A percentile compares a stretch with the other conserved stretches of the same genome.
phyloP scores from a whole-genome alignment of 2,329 filamentous ascomycete genomes.

The Sarocladium kiliense region DNA sequence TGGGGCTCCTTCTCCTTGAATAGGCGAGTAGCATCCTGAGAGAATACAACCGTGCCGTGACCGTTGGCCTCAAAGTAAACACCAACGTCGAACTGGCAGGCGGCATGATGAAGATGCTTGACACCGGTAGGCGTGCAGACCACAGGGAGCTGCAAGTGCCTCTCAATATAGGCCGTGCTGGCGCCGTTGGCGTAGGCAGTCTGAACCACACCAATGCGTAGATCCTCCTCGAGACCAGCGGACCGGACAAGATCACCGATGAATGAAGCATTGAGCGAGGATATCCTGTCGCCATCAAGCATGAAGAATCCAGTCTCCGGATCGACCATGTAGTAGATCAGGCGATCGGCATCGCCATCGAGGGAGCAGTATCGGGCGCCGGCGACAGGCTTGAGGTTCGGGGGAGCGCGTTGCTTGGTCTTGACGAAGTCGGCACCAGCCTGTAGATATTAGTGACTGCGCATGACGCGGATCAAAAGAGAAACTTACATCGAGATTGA shows the following conservation, averaged over 20 bases:
- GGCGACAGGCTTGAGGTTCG: slow-evolving; percentile 69
- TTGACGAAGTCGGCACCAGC: slow-evolving; percentile 97
- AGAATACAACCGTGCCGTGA: slow-evolving; percentile 95
- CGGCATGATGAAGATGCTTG: slow-evolving; percentile 97
- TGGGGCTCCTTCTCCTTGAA: slow-evolving; percentile 79
- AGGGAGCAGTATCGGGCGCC: slow-evolving; percentile 83
- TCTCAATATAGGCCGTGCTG: slow-evolving; percentile 85
- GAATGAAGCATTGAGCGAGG: slow-evolving; percentile 88
- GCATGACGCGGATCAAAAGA: background rate
- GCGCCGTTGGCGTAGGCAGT: slow-evolving; percentile 97
- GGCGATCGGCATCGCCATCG: slow-evolving; percentile 90
- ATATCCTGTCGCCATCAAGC: slow-evolving; percentile 94
- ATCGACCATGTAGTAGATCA: slow-evolving; percentile 93
- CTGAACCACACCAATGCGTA: slow-evolving; percentile 92
- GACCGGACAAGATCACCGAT: slow-evolving; percentile 81
- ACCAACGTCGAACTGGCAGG: slow-evolving; percentile 87
- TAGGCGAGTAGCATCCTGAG: slow-evolving; percentile 69
- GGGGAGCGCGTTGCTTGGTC: slow-evolving; percentile 88
- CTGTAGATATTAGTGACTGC: slow-evolving; percentile 33
- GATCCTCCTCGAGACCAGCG: slow-evolving; percentile 70
- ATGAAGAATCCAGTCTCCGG: slow-evolving; percentile 80
- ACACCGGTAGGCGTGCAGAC: slow-evolving; percentile 94
- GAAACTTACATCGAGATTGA: slow-evolving; percentile 75
- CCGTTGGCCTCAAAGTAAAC: slow-evolving; percentile 99
- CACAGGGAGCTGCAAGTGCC: slow-evolving; percentile 81